phyloP scores from a whole-genome alignment of 2,329 filamentous ascomycete species.

The Penicillium glabrum region DNA sequence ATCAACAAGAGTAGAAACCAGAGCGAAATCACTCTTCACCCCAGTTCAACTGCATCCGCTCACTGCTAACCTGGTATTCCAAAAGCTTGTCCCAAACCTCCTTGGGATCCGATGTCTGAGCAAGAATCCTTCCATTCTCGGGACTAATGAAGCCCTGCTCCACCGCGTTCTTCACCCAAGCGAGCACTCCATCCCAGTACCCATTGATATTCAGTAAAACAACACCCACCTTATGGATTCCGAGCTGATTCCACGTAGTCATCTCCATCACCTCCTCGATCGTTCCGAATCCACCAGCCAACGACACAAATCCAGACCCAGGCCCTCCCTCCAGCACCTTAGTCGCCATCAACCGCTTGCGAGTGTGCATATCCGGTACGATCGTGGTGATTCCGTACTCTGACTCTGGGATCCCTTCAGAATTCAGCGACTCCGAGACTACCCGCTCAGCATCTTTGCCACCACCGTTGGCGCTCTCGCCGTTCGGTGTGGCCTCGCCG shows the following conservation, averaged over 20 bases:
- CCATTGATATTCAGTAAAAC: constrained; percentile 84
- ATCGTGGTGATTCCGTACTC: constrained; percentile 81
- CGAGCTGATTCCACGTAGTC: constrained; percentile 91
- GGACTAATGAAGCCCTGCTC: constrained; percentile 72
- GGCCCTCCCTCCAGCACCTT: constrained; percentile 79
- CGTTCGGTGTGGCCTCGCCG: constrained; percentile 45
- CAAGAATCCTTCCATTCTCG: constrained; percentile 72
- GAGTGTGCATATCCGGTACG: constrained; percentile 92
- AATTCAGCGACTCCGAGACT: constrained; percentile 49
- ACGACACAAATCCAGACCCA: constrained; percentile 83
- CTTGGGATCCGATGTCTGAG: constrained; percentile 70
- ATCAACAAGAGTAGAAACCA: background rate
- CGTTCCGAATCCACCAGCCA: constrained; percentile 89
- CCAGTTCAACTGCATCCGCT: constrained; percentile 82
- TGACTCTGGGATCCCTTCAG: constrained; percentile 33
- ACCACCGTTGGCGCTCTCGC: constrained; percentile 35
- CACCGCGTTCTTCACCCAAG: constrained; percentile 77
- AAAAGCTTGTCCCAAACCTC: constrained; percentile 70
- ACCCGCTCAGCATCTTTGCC: constrained; percentile 52
- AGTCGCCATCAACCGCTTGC: constrained; percentile 90
- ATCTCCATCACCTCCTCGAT: constrained; percentile 96
- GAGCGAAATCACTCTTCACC: constrained; percentile 56
- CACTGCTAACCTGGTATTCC: constrained; percentile 73
- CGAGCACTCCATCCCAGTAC: constrained; percentile 85
- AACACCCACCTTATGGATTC: constrained; percentile 80